Percentiles rank a stretch among this genome's conserved stretches.
phyloP scores from a whole-genome alignment of 306 rosid genomes.

The Prunus salicina region DNA sequence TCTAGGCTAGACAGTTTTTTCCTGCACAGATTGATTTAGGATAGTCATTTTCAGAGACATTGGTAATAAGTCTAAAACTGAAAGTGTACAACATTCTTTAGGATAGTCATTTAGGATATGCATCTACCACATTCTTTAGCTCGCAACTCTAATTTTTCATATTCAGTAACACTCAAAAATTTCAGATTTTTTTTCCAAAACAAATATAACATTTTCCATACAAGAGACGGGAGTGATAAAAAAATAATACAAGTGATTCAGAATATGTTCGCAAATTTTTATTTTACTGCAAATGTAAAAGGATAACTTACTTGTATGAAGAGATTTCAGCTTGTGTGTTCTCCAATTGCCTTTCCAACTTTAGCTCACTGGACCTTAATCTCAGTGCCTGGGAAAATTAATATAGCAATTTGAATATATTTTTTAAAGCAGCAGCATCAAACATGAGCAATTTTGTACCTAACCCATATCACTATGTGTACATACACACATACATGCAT shows the following conservation, averaged over 20 bases:
- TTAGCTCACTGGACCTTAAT: slow-evolving; percentile 86
- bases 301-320: slow-evolving; percentile 59
- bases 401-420: neutral
- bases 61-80: neutral
- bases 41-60: slow-evolving; percentile 16
- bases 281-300: slow-evolving; percentile 14
- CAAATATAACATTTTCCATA: neutral
- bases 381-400: slow-evolving; percentile 67
- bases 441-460: neutral
- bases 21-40: slow-evolving; percentile 47
- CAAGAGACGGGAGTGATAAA: neutral
- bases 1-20: slow-evolving; percentile 79
- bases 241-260: neutral
- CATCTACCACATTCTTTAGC: neutral
- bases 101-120: too few species aligned
- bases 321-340: slow-evolving; percentile 75
- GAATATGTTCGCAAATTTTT: neutral
- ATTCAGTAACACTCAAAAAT: neutral
- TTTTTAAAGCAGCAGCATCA: neutral
- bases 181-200: neutral
- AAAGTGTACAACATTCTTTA: neutral
- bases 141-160: neutral
- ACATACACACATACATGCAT: neutral
- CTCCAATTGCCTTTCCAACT: slow-evolving; percentile 90
- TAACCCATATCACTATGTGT: neutral